Conservation (phyloP, 2,329 filamentous ascomycete species). For the Calycina herbarum region DNA sequence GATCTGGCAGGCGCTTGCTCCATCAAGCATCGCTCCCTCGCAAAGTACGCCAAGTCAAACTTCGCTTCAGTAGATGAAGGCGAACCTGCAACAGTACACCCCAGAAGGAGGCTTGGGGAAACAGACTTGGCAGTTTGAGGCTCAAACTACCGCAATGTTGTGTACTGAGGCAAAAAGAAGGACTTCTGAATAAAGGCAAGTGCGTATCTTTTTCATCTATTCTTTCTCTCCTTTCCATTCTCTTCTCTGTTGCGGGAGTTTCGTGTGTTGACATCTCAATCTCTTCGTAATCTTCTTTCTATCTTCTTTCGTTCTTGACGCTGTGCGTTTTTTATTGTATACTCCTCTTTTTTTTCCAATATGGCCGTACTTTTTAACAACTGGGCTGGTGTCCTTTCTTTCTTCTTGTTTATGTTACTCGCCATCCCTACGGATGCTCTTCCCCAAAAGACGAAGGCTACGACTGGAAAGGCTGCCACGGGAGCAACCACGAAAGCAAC, state of each 20-base stretch:
- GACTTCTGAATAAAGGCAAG: background rate
- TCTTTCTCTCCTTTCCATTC: constrained; percentile 14
- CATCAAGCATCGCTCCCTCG: background rate
- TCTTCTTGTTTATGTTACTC: constrained; percentile 24
- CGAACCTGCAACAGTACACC: constrained; percentile 19
- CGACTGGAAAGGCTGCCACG: constrained; percentile 1
- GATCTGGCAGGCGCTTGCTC: background rate
- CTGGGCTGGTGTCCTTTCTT: constrained; percentile 26
- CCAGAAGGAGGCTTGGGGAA: constrained; percentile 21
- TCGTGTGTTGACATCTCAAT: background rate
- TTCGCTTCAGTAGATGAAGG: constrained; percentile 18
- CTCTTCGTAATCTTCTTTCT: constrained; percentile 10
- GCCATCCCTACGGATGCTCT: constrained; percentile 25
- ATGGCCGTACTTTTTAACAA: constrained; percentile 25
- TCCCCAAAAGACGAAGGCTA: constrained; percentile 24
- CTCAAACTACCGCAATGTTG: constrained; percentile 11
- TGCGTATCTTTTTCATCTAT: constrained; percentile 16
- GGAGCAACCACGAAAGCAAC: constrained; percentile 7
- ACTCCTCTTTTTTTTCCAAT: constrained; percentile 13
- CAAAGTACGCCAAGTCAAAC: constrained; percentile 19
- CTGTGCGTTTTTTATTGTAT: constrained; percentile 25
- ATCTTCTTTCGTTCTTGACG: constrained; percentile 23
- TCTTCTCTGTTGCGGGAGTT: constrained; percentile 7
- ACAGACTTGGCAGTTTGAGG: constrained; percentile 29
- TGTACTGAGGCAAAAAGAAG: background rate